Percentiles rank a stretch among this genome's conserved stretches.
Evolutionary conservation across 2,329 filamentous ascomycete species (phyloP).

Genomic region (Helotiales sp.): DNA sequence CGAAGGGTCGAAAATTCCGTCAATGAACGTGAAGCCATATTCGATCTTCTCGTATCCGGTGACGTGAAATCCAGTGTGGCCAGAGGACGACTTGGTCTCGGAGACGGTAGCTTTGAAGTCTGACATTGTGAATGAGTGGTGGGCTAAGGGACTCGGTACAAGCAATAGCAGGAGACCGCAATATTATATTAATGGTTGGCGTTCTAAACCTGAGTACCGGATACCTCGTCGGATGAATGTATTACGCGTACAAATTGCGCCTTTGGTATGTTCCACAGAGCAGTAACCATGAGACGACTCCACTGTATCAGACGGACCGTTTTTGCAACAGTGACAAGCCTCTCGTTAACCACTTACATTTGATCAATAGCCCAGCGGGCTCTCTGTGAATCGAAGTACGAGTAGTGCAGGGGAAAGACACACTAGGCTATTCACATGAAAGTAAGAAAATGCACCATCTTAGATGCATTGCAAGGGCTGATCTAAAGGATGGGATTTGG

Average conservation of each 20-base stretch:
- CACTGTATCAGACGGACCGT: too few species aligned
- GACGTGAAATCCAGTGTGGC: conserved; percentile 64
- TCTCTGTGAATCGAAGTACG: not conserved
- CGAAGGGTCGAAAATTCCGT: conserved; percentile 66
- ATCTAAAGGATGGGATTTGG: not conserved
- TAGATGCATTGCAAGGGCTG: not conserved
- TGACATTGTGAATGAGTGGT: conserved; percentile 58
- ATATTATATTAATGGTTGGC: too few species aligned
- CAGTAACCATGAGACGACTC: too few species aligned
- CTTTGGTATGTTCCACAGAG: too few species aligned
- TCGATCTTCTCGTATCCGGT: conserved; percentile 78
- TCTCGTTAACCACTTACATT: not conserved
- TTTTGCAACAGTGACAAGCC: not conserved
- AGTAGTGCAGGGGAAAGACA: too few species aligned
- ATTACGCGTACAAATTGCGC: not conserved
- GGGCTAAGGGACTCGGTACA: too few species aligned
- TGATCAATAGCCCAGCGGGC: not conserved
- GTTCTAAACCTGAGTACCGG: too few species aligned
- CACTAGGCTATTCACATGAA: not conserved
- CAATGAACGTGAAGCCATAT: conserved; percentile 76
- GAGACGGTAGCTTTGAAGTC: conserved; percentile 70
- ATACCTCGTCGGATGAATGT: too few species aligned
- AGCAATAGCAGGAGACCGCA: too few species aligned
- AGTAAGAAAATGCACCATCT: not conserved
- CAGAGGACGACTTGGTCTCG: conserved; percentile 56